Evolutionary conservation across 495 filamentous ascomycete genomes (phyloP).

Genomic region (Tuber umbilicatum): DNA sequence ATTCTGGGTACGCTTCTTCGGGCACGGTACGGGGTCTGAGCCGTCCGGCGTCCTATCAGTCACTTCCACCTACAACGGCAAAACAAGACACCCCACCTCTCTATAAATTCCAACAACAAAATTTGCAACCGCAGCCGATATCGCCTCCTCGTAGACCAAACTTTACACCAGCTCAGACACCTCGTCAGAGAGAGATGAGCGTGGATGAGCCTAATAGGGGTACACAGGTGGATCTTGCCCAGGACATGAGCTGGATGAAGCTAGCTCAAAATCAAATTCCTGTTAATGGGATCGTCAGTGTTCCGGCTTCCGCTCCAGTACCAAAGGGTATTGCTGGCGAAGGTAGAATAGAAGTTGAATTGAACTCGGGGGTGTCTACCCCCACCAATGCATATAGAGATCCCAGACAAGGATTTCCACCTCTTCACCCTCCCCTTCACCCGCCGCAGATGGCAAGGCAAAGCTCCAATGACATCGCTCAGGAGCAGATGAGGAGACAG

Average conservation of each 20-base stretch:
- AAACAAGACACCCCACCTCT: conserved; percentile 30
- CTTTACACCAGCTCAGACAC: conserved; percentile 27
- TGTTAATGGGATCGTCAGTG: conserved; percentile 30
- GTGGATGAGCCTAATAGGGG: conserved; percentile 29
- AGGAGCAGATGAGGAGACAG: conserved; percentile 39
- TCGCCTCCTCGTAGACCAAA: conserved; percentile 29
- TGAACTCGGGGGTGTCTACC: conserved; percentile 28
- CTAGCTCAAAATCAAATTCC: conserved; percentile 22
- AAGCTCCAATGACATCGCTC: conserved; percentile 35
- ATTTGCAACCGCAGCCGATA: conserved; percentile 26
- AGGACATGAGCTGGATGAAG: conserved; percentile 42
- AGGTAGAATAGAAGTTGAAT: conserved; percentile 30
- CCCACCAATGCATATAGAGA: conserved; percentile 25
- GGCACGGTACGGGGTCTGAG: conserved; percentile 40
- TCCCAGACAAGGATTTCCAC: conserved; percentile 27
- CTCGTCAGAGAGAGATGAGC: conserved; percentile 31
- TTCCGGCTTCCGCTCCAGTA: conserved; percentile 12
- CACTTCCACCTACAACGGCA: conserved; percentile 28
- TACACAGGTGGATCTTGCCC: conserved; percentile 36
- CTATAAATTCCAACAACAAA: conserved; percentile 20
- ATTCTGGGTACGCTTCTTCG: conserved; percentile 40
- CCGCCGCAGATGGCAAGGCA: conserved; percentile 34
- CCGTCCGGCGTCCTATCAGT: conserved; percentile 33
- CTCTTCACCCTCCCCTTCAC: neutral
- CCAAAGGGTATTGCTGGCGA: conserved; percentile 22